Evolutionary conservation across 2,329 filamentous ascomycete species (phyloP).

Genomic region (Neocatenulostroma microsporum): DNA sequence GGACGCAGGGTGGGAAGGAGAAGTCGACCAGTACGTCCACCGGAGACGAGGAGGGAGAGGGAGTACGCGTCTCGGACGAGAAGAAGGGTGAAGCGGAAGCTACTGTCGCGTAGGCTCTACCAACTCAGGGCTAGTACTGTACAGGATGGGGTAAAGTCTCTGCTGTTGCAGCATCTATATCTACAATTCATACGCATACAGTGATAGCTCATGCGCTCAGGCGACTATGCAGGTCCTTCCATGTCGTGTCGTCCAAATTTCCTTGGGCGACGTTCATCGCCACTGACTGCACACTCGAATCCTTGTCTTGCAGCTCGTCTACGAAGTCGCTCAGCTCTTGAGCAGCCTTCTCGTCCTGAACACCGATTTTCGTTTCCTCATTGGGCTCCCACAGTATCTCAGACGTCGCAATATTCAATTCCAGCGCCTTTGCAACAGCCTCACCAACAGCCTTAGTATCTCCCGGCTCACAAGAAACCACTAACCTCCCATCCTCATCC

Average conservation of each 20-base stretch:
- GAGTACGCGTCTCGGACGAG: neutral
- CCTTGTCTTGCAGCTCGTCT: conserved; percentile 54
- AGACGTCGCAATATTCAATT: conserved; percentile 60
- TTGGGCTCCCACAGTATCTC: conserved; percentile 84
- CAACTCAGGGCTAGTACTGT: no score
- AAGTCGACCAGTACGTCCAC: conserved; percentile 5
- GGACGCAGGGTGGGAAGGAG: conserved; percentile 43
- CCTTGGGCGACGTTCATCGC: conserved; percentile 59
- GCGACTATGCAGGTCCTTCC: conserved; percentile 24
- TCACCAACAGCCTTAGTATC: conserved; percentile 58
- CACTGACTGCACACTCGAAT: conserved; percentile 64
- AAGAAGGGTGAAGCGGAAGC: conserved; percentile 7
- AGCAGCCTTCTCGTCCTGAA: conserved; percentile 52
- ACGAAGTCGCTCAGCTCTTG: conserved; percentile 54
- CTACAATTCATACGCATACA: neutral
- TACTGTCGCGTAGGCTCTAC: conserved; percentile 6
- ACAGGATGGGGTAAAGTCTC: no score
- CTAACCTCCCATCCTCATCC: conserved; percentile 60
- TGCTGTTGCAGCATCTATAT: neutral
- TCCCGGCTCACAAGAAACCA: conserved; percentile 62
- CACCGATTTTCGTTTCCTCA: conserved; percentile 62
- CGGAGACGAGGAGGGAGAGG: neutral
- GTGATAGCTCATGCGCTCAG: no score
- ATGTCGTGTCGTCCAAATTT: conserved; percentile 14
- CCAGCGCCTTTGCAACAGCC: conserved; percentile 54